Evolutionary conservation across 352 stramenopile species (phyloP).

Genomic region (Phytophthora tubulina): DNA sequence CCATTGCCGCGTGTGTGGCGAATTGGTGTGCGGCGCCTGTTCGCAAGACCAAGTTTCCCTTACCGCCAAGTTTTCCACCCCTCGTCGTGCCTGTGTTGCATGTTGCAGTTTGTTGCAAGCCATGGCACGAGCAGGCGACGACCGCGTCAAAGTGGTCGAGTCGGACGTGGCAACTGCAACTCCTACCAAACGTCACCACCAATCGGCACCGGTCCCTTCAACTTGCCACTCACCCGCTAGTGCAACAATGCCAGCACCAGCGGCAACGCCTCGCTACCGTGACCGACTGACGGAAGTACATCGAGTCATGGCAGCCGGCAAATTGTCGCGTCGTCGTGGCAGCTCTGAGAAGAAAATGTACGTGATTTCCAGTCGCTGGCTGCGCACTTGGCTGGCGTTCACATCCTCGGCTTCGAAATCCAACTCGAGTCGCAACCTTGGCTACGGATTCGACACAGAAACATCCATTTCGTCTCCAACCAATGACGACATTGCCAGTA

Average conservation of each 20-base stretch:
- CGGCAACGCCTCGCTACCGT: conserved; percentile 56
- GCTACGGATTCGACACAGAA: conserved; percentile 40
- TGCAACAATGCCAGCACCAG: conserved; percentile 15
- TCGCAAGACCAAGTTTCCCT: conserved; percentile 71
- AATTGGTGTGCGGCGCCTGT: conserved; percentile 80
- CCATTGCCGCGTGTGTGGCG: conserved; percentile 84
- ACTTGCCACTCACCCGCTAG: conserved; percentile 31
- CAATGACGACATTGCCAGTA: conserved; percentile 27
- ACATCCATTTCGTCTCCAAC: conserved; percentile 18
- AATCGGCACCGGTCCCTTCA: conserved; percentile 26
- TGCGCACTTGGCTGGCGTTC: conserved; percentile 74
- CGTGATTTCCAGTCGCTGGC: conserved; percentile 67
- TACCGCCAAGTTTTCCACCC: conserved; percentile 56
- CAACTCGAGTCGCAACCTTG: conserved; percentile 31
- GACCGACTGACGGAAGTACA: conserved; percentile 75
- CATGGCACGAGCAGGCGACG: conserved; percentile 61
- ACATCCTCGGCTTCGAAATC: conserved; percentile 48
- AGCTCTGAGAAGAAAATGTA: conserved; percentile 65
- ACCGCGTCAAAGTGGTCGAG: conserved; percentile 54
- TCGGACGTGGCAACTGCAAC: conserved; percentile 28
- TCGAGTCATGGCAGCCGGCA: conserved; percentile 73
- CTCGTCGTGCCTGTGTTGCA: conserved; percentile 67
- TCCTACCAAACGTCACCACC: conserved; percentile 18
- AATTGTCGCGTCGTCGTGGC: conserved; percentile 58
- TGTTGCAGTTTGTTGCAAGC: conserved; percentile 69